Base-by-base conservation (phyloP, 2,329 filamentous ascomycete species). In the Verticillium dahliae region DNA sequence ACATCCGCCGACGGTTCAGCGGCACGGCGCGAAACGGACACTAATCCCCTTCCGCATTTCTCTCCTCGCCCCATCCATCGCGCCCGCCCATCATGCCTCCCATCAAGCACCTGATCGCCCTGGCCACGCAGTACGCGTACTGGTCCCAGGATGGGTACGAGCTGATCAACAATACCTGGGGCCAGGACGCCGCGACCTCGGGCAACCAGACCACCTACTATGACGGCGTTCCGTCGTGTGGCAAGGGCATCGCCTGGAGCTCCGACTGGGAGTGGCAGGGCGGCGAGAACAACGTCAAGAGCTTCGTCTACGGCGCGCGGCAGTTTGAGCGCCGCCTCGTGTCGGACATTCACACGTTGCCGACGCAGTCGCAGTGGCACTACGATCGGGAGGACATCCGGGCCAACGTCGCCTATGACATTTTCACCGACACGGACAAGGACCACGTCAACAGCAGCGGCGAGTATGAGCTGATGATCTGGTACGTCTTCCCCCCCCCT, bases 391-490 rank as follows among this genome's bases (percentile, higher is more conserved):
- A 71, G 58, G 69, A 74, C 60, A 70, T 86, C 57, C 74, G 84
- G 38, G 83, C 83, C 59, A 80, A 88, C 67, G 85, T 89, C 15
- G 77, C 84, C 14, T 88, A 86, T 68, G 85, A 88, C 69, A 72
- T 88, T 58, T 88, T 88, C 74, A 85, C 84, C 15, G 75, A 76
- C 7, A 69, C 72, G 34, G 76, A 80, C 52, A 65, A 65, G 18
- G 63, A 69, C 33, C 70, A 70, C 56, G 62, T 60, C 45, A 72
- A 68, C 59, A 69, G 62, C 50, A 75, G 76, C 18, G 76, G 81
- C 1, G 72, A 73, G 35, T 87, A 84, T 68, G 86, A 89, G 72
- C 76, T 89, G 67, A 89, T 89, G 86, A 79, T 89, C 66, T 89
- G 86, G 86, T 71, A 60, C 35, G 67, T 61, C 27, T 31, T 5